phyloP scores from a whole-genome alignment of 140 eudicot genomes.

The Erigeron philadelphicus region DNA sequence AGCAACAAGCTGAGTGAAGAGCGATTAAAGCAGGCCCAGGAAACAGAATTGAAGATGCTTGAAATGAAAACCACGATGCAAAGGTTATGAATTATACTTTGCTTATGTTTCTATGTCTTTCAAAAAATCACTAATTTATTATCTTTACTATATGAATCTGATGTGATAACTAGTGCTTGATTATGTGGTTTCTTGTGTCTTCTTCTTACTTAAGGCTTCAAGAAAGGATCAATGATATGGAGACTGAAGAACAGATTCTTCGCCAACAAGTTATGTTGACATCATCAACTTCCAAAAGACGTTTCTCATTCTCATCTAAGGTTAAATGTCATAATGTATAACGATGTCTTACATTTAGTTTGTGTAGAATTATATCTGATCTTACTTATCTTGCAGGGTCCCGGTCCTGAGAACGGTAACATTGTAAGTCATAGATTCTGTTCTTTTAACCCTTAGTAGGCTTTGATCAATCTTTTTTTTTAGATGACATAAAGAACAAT shows the following conservation, averaged over 20 bases:
- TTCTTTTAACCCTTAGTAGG: not conserved
- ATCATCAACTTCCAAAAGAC: conserved; percentile 31
- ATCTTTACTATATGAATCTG: conserved; percentile 16
- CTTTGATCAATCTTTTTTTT: conserved; percentile 13
- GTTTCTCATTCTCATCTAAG: conserved; percentile 32
- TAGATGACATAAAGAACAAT: conserved; percentile 16
- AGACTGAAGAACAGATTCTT: conserved; percentile 45
- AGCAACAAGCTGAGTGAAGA: conserved; percentile 54
- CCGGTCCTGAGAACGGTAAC: conserved; percentile 45
- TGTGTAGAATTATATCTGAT: conserved; percentile 19
- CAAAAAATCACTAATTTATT: not conserved
- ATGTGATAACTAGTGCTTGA: conserved; percentile 22
- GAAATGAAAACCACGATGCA: conserved; percentile 50
- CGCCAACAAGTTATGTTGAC: conserved; percentile 44
- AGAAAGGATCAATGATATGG: conserved; percentile 59
- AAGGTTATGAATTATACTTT: conserved; percentile 38
- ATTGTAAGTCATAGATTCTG: conserved; percentile 30
- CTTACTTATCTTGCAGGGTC: conserved; percentile 36
- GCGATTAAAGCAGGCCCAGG: conserved; percentile 50
- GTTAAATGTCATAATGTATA: conserved; percentile 21
- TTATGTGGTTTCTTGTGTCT: conserved; percentile 15
- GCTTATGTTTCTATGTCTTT: conserved; percentile 10
- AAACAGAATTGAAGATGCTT: conserved; percentile 54
- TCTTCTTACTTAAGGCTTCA: conserved; percentile 55
- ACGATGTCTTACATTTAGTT: conserved; percentile 12